Evolutionary conservation across 306 rosid species (phyloP).

Genomic region (Cucurbita pepo): DNA sequence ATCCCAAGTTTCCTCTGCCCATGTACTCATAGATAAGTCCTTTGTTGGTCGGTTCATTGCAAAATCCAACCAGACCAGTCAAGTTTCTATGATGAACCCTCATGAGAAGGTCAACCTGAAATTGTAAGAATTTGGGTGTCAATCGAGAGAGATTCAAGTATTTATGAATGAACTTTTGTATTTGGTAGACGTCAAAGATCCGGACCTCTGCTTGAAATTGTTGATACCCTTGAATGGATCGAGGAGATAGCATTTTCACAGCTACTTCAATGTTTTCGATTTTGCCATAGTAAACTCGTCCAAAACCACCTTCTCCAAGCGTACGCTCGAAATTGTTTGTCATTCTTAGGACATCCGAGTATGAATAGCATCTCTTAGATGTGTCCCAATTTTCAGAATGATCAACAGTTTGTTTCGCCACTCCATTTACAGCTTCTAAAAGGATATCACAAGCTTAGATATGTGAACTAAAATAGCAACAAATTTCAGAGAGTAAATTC

Average conservation of each 20-base stretch:
- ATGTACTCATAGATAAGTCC: constrained; percentile 47
- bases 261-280: constrained; percentile 26
- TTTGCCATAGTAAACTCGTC: constrained; percentile 30
- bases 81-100: constrained; percentile 38
- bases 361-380: constrained; percentile 22
- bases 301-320: constrained; percentile 41
- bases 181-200: background rate
- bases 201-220: constrained; percentile 43
- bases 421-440: background rate
- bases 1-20: constrained; percentile 32
- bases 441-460: background rate
- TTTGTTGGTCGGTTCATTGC: constrained; percentile 28
- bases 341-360: constrained; percentile 20
- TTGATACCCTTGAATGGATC: constrained; percentile 24
- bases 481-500: background rate
- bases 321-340: constrained; percentile 27
- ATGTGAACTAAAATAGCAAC: background rate
- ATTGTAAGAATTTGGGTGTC: background rate
- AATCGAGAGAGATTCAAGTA: background rate
- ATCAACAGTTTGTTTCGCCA: background rate
- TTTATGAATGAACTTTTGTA: background rate
- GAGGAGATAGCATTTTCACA: constrained; percentile 33
- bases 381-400: constrained; percentile 11
- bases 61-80: constrained; percentile 33
- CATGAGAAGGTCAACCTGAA: constrained; percentile 34